Evolutionary conservation across 768 basidiomycete species (phyloP), one percentile per base, ranked within the genome.

Genomic region (Suillus occidentalis): DNA sequence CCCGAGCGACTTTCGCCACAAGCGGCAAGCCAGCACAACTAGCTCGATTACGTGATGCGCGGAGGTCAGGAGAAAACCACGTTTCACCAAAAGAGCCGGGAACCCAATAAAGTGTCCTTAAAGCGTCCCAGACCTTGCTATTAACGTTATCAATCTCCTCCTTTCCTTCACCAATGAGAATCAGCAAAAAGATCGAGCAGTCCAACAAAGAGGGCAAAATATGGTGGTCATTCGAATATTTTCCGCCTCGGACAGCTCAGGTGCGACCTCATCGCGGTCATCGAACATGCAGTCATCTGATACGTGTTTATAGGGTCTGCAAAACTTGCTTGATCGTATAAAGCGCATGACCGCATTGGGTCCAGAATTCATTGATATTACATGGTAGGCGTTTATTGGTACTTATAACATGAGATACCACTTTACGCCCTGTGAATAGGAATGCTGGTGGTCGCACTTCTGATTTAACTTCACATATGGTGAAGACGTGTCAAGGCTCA

Each of bases 151-250:
- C 60, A 65, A 68, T 65, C 68, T 68, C 68, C 63, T 73, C 66
- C 40, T 67, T 68, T 71, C 70, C 40, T 50, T 52, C 42, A 53
- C 65, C 63, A 78, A 97, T 97, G 94, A 97, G 91, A 86, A 94
- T 99, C 77, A 94, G 89, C 70, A 87, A 95, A 78, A 98, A 97
- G 82, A 93, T 98, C 53, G 84, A 89, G 68, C 88, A 93, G 76
- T 92, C 92, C 57, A 80, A 87, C 66, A 89, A 90, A 75, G 91
- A 97, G 71, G 89, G 90, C 68, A 88, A 94, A 72, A 80, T 93
- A 65, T 97, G 95, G 91, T 99, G 96, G 96, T 95, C 94, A 43
- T 99, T 99, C 76, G 97, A 99, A 75, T 99, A 95, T 80, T 99
- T 99, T 73, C 97, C 97, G 63, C 96, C 94, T 25, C 83, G 95